These are phyloP conservation scores for Chlorella vulgaris DNA, from an alignment of 139 green algal species.

Conservation along the genomic window DNA sequence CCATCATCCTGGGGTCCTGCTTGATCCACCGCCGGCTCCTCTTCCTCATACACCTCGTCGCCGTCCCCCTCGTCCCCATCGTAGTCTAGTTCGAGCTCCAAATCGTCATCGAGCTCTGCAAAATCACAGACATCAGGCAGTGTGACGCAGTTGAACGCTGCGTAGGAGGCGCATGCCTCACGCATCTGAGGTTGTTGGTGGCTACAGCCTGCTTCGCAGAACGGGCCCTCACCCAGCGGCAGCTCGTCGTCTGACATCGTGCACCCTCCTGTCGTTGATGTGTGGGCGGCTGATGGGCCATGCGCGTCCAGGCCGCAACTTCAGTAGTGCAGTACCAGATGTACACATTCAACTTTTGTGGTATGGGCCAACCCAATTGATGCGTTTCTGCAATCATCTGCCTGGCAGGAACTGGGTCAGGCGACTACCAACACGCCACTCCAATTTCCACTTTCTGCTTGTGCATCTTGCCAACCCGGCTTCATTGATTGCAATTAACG, in stretches of 20 bases:
- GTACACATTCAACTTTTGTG: no score
- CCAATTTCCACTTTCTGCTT: no score
- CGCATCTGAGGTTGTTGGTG: not conserved
- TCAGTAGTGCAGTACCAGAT: no score
- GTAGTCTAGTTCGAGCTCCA: slow-evolving; percentile 44
- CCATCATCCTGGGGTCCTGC: no score
- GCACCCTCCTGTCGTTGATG: not conserved
- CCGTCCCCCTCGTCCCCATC: slow-evolving; percentile 30
- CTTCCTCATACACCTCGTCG: not conserved
- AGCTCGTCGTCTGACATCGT: slow-evolving; percentile 21
- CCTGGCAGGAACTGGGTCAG: no score
- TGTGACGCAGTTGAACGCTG: not conserved
- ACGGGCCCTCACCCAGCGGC: slow-evolving; percentile 1
- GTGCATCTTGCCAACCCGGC: no score
- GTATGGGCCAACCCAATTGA: no score
- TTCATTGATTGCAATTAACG: not conserved
- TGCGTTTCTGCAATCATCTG: no score
- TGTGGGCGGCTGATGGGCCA: no score
- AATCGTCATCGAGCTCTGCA: slow-evolving; percentile 30
- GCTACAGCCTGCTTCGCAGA: not conserved
- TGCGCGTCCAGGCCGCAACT: no score
- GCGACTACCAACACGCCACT: no score
- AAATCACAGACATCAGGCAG: not conserved
- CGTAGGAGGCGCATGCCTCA: not conserved
- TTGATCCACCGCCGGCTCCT: slow-evolving; percentile 18